phyloP scores from a whole-genome alignment of 2,329 filamentous ascomycete genomes.

The Aspergillus pseudotamarii region DNA sequence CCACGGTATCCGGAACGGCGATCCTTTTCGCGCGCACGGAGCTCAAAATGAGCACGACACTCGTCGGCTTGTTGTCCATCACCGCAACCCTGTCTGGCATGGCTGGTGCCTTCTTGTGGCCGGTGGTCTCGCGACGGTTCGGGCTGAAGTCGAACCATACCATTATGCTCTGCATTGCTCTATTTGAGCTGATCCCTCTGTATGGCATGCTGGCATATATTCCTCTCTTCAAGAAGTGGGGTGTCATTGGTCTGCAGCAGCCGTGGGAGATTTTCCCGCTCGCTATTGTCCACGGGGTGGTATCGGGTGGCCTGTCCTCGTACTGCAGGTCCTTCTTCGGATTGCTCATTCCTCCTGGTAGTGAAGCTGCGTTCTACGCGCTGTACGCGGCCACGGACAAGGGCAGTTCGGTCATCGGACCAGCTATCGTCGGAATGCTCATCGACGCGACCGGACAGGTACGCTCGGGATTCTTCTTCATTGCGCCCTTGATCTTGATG shows the following conservation, averaged over 20 bases:
- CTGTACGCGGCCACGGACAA: constrained; percentile 95
- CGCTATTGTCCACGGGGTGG: constrained; percentile 82
- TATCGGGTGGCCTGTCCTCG: constrained; percentile 79
- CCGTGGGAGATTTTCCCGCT: constrained; percentile 93
- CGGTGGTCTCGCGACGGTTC: constrained; percentile 69
- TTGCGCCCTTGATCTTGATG: constrained; percentile 76
- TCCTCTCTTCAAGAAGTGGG: constrained; percentile 71
- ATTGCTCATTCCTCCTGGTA: constrained; percentile 84
- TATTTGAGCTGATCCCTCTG: constrained; percentile 89
- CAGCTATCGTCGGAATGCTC: constrained; percentile 84
- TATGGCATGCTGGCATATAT: constrained; percentile 86
- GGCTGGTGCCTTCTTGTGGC: constrained; percentile 82
- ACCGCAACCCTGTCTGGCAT: constrained; percentile 82
- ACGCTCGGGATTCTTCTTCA: constrained; percentile 83
- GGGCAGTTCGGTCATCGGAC: constrained; percentile 85
- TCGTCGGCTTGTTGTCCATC: constrained; percentile 83
- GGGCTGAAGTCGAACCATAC: constrained; percentile 75
- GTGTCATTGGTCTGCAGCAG: constrained; percentile 78
- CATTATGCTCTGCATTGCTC: constrained; percentile 79
- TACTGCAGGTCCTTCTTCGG: constrained; percentile 89
- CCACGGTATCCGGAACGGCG: constrained; percentile 86
- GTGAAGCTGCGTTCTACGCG: constrained; percentile 89
- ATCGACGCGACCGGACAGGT: constrained; percentile 78
- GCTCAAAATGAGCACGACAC: constrained; percentile 78
- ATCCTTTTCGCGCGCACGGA: constrained; percentile 91